Conservation (phyloP, 345 rosid genomes). For the Heritiera littoralis region DNA sequence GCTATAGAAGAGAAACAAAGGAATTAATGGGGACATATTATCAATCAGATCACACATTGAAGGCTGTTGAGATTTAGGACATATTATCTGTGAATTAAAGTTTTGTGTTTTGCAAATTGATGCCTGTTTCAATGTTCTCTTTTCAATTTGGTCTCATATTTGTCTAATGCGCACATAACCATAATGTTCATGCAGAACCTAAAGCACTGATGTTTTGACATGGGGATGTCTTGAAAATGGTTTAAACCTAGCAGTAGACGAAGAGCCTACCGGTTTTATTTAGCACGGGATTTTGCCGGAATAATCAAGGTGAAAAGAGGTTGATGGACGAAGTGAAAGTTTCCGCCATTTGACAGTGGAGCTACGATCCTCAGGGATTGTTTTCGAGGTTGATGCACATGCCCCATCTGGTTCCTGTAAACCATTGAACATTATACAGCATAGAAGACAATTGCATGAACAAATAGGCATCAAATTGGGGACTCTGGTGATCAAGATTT, state of each 20-base stretch:
- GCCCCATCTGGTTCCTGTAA: not conserved
- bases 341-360: not conserved
- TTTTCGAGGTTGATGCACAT: not conserved
- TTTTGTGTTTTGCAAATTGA: not conserved
- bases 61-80: constrained; percentile 38
- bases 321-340: not conserved
- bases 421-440: not conserved
- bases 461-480: not conserved
- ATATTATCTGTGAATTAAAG: not conserved
- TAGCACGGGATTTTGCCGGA: not conserved
- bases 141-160: not conserved
- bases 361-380: too few species aligned
- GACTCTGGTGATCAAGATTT: not conserved
- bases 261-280: not conserved
- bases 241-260: not conserved
- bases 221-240: not conserved
- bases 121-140: not conserved
- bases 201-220: constrained; percentile 28
- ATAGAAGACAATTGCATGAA: not conserved
- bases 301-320: not conserved
- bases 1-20: constrained; percentile 56
- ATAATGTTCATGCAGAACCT: constrained; percentile 32
- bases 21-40: not conserved
- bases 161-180: not conserved
- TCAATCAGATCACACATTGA: constrained; percentile 27